Evolutionary conservation across 305 asterid species (phyloP).

Genomic region (Fraxinus greggii): DNA sequence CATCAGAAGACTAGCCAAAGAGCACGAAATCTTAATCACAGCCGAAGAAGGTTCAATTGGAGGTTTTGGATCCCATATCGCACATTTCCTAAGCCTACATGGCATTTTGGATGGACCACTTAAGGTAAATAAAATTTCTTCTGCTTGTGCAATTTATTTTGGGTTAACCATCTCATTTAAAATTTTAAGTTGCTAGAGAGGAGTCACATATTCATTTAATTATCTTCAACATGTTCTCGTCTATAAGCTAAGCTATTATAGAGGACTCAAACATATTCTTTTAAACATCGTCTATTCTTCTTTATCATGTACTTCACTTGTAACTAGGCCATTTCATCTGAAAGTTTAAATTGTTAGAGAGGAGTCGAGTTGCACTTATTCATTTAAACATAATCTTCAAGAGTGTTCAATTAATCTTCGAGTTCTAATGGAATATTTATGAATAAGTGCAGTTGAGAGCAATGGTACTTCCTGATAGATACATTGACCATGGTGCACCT

Average conservation of each 20-base stretch:
- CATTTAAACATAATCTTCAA: neutral
- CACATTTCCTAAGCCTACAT: slow-evolving; percentile 53
- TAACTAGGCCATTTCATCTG: neutral
- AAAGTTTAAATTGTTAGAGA: neutral
- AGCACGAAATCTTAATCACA: slow-evolving; percentile 55
- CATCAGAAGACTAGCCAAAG: slow-evolving; percentile 40
- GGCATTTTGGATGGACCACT: slow-evolving; percentile 59
- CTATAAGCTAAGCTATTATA: neutral
- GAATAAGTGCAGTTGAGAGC: slow-evolving; percentile 54
- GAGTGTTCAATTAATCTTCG: neutral
- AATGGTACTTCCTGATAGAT: slow-evolving; percentile 69
- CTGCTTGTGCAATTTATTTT: neutral
- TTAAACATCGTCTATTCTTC: neutral
- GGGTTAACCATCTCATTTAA: neutral
- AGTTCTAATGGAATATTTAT: neutral
- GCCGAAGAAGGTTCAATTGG: slow-evolving; percentile 73
- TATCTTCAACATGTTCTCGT: neutral
- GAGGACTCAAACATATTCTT: neutral
- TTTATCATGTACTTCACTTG: neutral
- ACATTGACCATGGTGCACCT: slow-evolving; percentile 70
- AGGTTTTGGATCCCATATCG: slow-evolving; percentile 63
- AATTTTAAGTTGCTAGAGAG: neutral
- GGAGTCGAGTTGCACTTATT: neutral
- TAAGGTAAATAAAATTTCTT: slow-evolving; percentile 35
- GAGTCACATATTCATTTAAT: neutral